A percentile compares a stretch with the other conserved stretches of the same genome.
Evolutionary conservation across 306 rosid genomes (phyloP).

Genomic region (Lagenaria siceraria): DNA sequence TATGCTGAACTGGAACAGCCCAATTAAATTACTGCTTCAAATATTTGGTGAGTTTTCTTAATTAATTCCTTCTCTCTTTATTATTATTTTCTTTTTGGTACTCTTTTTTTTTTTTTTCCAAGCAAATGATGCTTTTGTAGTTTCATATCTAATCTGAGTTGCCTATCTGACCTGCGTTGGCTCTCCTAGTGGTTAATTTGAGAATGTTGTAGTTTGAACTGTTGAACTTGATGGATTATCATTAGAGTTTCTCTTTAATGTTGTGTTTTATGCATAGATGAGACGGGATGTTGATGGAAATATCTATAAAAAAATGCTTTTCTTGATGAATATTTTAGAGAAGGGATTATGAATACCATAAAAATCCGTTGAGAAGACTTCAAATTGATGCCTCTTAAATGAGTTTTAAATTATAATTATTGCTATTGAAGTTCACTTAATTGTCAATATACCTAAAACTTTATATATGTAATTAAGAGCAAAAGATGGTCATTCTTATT

Average conservation of each 20-base stretch:
- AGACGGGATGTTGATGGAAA: not conserved
- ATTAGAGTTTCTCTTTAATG: not conserved
- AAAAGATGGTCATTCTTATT: not conserved
- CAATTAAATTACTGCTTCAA: not conserved
- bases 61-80: not conserved
- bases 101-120: not conserved
- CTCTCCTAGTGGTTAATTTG: not conserved
- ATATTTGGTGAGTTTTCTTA: not conserved
- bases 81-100: not conserved
- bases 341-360: not conserved
- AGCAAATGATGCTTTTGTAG: not conserved
- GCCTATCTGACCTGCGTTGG: not conserved
- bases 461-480: not conserved
- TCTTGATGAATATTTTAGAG: not conserved
- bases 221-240: not conserved
- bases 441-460: not conserved
- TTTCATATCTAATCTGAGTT: not conserved
- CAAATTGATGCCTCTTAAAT: not conserved
- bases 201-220: not conserved
- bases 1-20: slow-evolving; percentile 62
- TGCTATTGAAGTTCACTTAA: not conserved
- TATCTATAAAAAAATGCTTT: not conserved
- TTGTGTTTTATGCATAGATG: not conserved
- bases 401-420: not conserved
- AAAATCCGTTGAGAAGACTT: not conserved